Percentiles rank a stretch among this genome's conserved stretches.
These are phyloP conservation scores for Paramarasmius palmivorus DNA, from an alignment of 1,284 basidiomycete species.

Conservation along the genomic window DNA sequence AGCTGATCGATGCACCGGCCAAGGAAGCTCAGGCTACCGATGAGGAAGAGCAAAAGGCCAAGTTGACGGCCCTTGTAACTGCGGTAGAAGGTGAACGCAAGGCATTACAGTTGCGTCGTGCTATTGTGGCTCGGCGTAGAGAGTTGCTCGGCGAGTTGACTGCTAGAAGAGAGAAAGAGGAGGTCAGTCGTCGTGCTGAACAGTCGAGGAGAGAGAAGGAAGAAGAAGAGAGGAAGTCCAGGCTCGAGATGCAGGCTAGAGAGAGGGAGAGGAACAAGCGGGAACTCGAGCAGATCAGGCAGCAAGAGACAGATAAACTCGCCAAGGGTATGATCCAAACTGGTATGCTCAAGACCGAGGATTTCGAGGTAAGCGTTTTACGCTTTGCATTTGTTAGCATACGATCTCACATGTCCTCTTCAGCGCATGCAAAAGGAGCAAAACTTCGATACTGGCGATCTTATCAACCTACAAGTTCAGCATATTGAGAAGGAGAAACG, in stretches of 20 bases:
- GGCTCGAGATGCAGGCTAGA: conserved; percentile 46
- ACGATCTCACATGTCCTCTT: neutral
- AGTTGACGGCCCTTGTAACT: conserved; percentile 54
- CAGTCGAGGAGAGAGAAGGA: conserved; percentile 70
- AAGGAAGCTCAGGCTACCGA: neutral
- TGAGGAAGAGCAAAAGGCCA: conserved; percentile 51
- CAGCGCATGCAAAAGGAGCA: conserved; percentile 66
- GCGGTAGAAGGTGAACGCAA: conserved; percentile 76
- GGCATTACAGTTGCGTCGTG: conserved; percentile 73
- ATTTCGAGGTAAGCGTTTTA: conserved; percentile 64
- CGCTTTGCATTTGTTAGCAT: neutral
- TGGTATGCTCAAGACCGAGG: conserved; percentile 78
- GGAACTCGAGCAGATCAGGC: conserved; percentile 83
- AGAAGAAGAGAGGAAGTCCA: conserved; percentile 48
- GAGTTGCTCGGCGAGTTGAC: conserved; percentile 88
- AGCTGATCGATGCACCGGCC: conserved; percentile 38
- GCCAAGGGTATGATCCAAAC: conserved; percentile 2
- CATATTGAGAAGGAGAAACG: conserved; percentile 98
- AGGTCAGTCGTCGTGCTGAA: conserved; percentile 81
- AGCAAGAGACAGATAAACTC: conserved; percentile 82
- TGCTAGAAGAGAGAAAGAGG: conserved; percentile 89
- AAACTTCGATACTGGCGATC: conserved; percentile 83
- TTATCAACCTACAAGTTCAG: conserved; percentile 91
- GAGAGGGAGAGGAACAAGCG: conserved; percentile 80
- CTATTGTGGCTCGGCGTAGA: conserved; percentile 84